Conservation (phyloP, 2,329 filamentous ascomycete genomes). For the Exophiala lecanii-corni region DNA sequence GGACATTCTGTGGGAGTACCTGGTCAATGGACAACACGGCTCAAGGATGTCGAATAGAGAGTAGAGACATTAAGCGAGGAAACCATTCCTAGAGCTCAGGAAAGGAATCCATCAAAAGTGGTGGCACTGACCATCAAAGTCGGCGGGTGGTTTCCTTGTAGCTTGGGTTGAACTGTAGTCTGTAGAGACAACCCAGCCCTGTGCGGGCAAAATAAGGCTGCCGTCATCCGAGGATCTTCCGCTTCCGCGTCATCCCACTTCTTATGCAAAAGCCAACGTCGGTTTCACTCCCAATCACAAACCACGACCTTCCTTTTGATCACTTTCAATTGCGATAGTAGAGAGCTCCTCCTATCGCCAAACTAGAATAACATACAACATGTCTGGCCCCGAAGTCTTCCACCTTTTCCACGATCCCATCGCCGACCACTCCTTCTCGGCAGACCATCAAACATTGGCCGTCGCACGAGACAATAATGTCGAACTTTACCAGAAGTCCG, state of each 20-base stretch:
- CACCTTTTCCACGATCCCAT: constrained; percentile 96
- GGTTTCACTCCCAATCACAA: not conserved
- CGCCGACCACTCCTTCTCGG: constrained; percentile 95
- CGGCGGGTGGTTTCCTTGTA: no score
- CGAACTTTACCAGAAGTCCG: constrained; percentile 75
- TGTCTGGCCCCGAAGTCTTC: constrained; percentile 86
- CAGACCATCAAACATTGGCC: constrained; percentile 80
- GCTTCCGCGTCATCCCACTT: not conserved
- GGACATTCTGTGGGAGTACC: no score
- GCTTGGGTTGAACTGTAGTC: no score
- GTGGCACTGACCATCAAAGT: not conserved
- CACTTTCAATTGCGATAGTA: constrained; percentile 64
- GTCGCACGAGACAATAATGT: constrained; percentile 86
- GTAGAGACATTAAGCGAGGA: no score
- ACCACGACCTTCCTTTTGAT: not conserved
- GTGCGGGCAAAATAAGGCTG: not conserved
- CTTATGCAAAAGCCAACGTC: not conserved
- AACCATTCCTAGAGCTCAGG: no score
- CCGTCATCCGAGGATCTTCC: not conserved
- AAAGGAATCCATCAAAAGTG: no score
- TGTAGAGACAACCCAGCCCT: no score
- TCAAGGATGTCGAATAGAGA: no score
- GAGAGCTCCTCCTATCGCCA: constrained; percentile 93
- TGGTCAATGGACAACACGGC: no score
- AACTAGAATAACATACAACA: constrained; percentile 39